These are phyloP conservation scores for Akanthomyces uredinophilus DNA, from an alignment of 2,329 filamentous ascomycete genomes.

Conservation along the genomic window DNA sequence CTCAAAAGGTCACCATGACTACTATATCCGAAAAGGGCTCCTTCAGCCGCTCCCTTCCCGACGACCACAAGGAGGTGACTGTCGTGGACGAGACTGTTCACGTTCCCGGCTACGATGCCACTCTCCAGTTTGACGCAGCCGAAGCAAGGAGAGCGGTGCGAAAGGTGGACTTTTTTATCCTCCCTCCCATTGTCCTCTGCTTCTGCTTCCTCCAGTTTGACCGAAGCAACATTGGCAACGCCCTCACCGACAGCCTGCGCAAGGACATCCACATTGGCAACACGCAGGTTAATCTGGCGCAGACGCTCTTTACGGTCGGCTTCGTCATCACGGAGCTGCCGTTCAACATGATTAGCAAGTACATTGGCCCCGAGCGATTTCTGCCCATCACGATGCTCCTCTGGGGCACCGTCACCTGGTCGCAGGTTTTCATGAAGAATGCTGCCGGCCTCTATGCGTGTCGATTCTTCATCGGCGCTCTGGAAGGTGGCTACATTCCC, in stretches of 20 bases:
- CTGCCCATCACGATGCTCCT: slow-evolving; percentile 27
- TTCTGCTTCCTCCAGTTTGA: slow-evolving; percentile 32
- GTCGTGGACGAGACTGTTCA: slow-evolving; percentile 18
- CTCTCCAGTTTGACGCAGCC: slow-evolving; percentile 8
- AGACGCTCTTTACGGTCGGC: slow-evolving; percentile 45
- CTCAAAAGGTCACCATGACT: neutral
- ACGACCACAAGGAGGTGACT: slow-evolving; percentile 14
- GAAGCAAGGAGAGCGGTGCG: slow-evolving; percentile 17
- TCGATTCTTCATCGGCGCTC: slow-evolving; percentile 26
- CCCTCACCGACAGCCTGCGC: slow-evolving; percentile 46
- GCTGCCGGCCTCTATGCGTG: slow-evolving; percentile 22
- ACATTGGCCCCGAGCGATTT: slow-evolving; percentile 25
- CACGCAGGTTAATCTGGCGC: slow-evolving; percentile 46
- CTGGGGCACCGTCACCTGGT: slow-evolving; percentile 27
- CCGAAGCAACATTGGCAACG: slow-evolving; percentile 41
- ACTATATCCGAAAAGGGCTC: neutral
- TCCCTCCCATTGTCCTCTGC: slow-evolving; percentile 27
- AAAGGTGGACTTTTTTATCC: slow-evolving; percentile 25
- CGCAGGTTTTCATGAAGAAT: slow-evolving; percentile 25
- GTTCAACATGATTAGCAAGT: slow-evolving; percentile 26
- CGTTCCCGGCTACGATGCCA: slow-evolving; percentile 24
- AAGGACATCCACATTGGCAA: slow-evolving; percentile 44
- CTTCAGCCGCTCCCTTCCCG: neutral
- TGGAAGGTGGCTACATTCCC: slow-evolving; percentile 29
- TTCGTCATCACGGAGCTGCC: slow-evolving; percentile 41